Base-by-base conservation (phyloP, 768 basidiomycete genomes). In the Macrolepiota fuliginosa region DNA sequence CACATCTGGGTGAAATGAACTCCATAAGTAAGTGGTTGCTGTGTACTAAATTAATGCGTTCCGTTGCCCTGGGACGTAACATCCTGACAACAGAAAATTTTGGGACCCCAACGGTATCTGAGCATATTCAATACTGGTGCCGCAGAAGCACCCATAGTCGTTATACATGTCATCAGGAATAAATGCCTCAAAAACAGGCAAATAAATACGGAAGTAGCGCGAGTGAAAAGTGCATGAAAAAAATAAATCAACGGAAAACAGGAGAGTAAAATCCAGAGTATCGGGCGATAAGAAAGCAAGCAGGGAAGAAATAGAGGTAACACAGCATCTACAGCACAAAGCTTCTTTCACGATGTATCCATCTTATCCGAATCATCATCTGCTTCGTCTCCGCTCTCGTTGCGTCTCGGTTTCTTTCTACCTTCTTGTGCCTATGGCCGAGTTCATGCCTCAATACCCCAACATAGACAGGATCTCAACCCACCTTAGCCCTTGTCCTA, bases 351-450 rank as follows among this genome's bases (percentile, higher is more conserved):
- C 32, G 22, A 58, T 32, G 52, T 61, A 19, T 61, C 59, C 59
- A 54, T 60, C n/a, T 35, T 61, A n/a, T 61, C 59, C 29, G 59
- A 45, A n/a, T 54, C 45, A 15, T 42, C 36, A 7, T 32, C 58
- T 19, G 25, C 39, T 17, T 50, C 45, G 24, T 42, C 36, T 11
- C 9, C 45, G n/a, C 42, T 29, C 27, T 57, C 58, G 19, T 29
- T 50, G 19, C 32, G 27, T 22, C 35, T 47, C 24, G 42, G 53
- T 54, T 36, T 32, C 29, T 61, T 61, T 42, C 42, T 61, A 7
- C 46, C 17, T 2, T 40, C 46, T 35, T 61, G 52, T 25, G 24
- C 54, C 60, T 61, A 36, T n/a, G 7, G 13, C 13, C 15, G 36
- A 35, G 5, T 9, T 24, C 32, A 51, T 32, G 29, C 29, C 2